Conservation (phyloP, 176 grass and related monocot genomes). For the Paspalum vaginatum region DNA sequence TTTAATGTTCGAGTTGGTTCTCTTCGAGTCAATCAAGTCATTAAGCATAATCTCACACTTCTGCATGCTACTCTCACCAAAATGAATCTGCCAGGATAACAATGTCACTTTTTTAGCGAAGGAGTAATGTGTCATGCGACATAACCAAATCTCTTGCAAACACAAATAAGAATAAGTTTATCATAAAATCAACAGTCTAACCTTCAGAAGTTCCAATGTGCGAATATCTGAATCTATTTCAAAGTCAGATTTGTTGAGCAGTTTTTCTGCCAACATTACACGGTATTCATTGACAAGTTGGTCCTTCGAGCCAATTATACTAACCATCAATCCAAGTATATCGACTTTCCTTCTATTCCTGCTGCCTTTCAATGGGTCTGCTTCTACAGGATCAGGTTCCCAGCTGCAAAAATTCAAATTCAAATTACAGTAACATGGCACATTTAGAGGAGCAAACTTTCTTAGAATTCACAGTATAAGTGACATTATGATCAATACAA, state of each 20-base stretch:
- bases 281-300: slow-evolving; percentile 95
- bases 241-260: slow-evolving; percentile 94
- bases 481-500: slow-evolving; percentile 8
- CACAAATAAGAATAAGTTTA: slow-evolving; percentile 6
- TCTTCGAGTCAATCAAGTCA: slow-evolving; percentile 97
- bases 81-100: slow-evolving; percentile 81
- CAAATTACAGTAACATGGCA: background rate
- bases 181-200: slow-evolving; percentile 43
- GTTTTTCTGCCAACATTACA: slow-evolving; percentile 97
- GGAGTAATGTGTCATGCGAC: slow-evolving; percentile 5
- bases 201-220: slow-evolving; percentile 97
- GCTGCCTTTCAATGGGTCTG: slow-evolving; percentile 89
- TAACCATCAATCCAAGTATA: slow-evolving; percentile 95
- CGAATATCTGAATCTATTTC: slow-evolving; percentile 99
- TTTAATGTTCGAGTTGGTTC: slow-evolving; percentile 98
- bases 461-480: slow-evolving; percentile 1
- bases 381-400: slow-evolving; percentile 94
- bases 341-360: slow-evolving; percentile 93
- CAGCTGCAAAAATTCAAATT: slow-evolving; percentile 66
- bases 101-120: slow-evolving; percentile 36
- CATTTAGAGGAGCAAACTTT: slow-evolving; percentile 22
- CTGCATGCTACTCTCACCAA: slow-evolving; percentile 97
- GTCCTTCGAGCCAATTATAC: slow-evolving; percentile 97
- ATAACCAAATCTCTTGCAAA: slow-evolving; percentile 32
- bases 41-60: slow-evolving; percentile 99